Evolutionary conservation across 2,329 filamentous ascomycete genomes (phyloP).

Genomic region (Aspergillus neotritici): DNA sequence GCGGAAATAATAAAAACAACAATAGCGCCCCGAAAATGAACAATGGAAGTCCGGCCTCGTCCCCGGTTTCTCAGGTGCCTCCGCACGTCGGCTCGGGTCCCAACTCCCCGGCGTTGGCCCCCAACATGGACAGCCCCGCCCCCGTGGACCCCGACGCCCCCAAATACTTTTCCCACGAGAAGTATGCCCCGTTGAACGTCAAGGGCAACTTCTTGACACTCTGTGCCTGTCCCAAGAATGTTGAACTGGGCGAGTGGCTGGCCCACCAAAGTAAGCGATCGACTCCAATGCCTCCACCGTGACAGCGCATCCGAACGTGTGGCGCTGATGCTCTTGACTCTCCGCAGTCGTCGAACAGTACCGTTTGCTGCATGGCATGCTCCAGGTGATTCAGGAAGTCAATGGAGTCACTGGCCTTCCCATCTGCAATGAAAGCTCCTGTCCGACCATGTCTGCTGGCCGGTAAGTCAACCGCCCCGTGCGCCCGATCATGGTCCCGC

Average conservation of each 20-base stretch:
- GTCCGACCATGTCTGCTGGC: conserved; percentile 91
- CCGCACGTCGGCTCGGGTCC: conserved; percentile 25
- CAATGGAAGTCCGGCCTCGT: conserved; percentile 28
- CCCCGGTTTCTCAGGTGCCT: conserved; percentile 25
- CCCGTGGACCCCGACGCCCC: conserved; percentile 39
- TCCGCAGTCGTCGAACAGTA: conserved; percentile 81
- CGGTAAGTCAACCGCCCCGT: conserved; percentile 55
- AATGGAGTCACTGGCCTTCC: conserved; percentile 67
- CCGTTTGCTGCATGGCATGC: conserved; percentile 80
- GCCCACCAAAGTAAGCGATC: conserved; percentile 73
- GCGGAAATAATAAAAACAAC: conserved; percentile 32
- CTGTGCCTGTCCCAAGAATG: conserved; percentile 84
- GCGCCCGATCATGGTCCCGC: not conserved
- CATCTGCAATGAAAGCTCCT: conserved; percentile 78
- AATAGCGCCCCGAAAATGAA: conserved; percentile 38
- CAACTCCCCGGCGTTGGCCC: conserved; percentile 38
- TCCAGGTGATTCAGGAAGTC: conserved; percentile 79
- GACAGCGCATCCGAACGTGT: too few relatives aligned
- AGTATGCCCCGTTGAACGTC: conserved; percentile 73
- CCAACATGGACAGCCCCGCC: conserved; percentile 33
- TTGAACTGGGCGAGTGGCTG: conserved; percentile 92
- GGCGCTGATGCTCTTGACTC: conserved; percentile 8
- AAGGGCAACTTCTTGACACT: conserved; percentile 97
- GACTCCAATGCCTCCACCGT: not conserved
- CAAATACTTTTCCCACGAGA: conserved; percentile 49